A percentile compares a stretch with the other conserved stretches of the same genome.
phyloP scores from a whole-genome alignment of 352 stramenopile genomes.

The Globisporangium echinulatum region DNA sequence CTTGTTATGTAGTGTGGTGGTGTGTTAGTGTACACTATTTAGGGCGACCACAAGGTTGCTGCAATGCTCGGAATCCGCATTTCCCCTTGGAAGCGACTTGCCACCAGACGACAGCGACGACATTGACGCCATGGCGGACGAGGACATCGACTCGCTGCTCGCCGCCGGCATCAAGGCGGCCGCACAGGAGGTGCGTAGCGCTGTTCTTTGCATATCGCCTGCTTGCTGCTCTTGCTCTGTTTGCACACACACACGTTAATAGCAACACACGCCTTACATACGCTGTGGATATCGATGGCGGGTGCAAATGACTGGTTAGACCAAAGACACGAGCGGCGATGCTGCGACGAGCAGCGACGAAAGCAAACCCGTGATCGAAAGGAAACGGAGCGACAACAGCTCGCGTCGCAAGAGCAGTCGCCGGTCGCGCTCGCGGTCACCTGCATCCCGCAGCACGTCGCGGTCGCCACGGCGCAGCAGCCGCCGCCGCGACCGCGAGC shows the following conservation, averaged over 20 bases:
- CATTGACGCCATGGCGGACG: conserved; percentile 38
- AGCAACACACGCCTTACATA: too few relatives aligned
- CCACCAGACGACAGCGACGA: too few relatives aligned
- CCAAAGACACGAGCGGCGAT: background rate
- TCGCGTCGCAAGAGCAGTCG: conserved; percentile 13
- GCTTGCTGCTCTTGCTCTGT: background rate
- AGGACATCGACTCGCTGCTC: conserved; percentile 80
- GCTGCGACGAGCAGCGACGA: background rate
- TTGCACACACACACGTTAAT: background rate
- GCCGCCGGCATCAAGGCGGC: conserved; percentile 58
- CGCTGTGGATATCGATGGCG: too few relatives aligned
- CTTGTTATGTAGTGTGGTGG: too few relatives aligned
- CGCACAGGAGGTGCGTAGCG: conserved; percentile 29
- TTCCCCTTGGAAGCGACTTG: background rate
- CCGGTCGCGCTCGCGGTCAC: conserved; percentile 25
- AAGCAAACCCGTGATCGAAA: background rate
- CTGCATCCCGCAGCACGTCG: conserved; percentile 18
- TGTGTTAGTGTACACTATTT: too few relatives aligned
- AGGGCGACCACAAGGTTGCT: background rate
- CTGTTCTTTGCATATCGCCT: background rate
- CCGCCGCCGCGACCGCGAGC: conserved; percentile 21
- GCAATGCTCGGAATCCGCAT: too few relatives aligned
- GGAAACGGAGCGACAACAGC: background rate
- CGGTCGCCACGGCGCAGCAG: conserved; percentile 28
- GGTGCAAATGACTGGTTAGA: background rate